Evolutionary conservation across 2,329 filamentous ascomycete species (phyloP).

Genomic region (Hysterium pulicare): DNA sequence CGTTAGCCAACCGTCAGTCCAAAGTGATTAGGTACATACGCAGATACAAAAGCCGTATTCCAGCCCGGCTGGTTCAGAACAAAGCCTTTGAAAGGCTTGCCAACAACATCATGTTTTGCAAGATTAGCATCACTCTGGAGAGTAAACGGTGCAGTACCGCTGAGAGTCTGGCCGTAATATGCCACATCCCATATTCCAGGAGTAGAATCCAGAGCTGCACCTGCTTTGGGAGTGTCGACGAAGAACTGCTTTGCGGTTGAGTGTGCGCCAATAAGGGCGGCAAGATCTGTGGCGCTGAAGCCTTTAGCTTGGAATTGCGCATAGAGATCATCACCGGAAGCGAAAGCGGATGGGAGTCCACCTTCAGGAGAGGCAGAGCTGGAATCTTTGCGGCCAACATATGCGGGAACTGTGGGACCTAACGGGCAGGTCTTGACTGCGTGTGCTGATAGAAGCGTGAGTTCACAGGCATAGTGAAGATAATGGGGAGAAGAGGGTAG

Average conservation of each 20-base stretch:
- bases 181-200: slow-evolving; percentile 50
- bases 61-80: slow-evolving; percentile 27
- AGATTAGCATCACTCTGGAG: slow-evolving; percentile 22
- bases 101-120: slow-evolving; percentile 25
- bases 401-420: slow-evolving; percentile 51
- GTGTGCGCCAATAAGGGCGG: slow-evolving; percentile 56
- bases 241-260: slow-evolving; percentile 48
- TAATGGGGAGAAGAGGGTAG: background rate
- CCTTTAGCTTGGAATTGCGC: slow-evolving; percentile 51
- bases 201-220: slow-evolving; percentile 47
- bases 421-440: slow-evolving; percentile 51
- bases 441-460: slow-evolving; percentile 25
- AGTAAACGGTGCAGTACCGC: slow-evolving; percentile 15
- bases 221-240: slow-evolving; percentile 39
- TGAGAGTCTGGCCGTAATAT: slow-evolving; percentile 45
- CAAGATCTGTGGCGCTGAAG: slow-evolving; percentile 49
- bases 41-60: slow-evolving; percentile 31
- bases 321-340: slow-evolving; percentile 43
- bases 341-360: slow-evolving; percentile 45
- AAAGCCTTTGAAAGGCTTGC: slow-evolving; percentile 14
- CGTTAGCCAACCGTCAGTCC: background rate
- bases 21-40: slow-evolving; percentile 16
- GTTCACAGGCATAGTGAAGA: background rate
- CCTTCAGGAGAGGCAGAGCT: slow-evolving; percentile 39
- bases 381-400: slow-evolving; percentile 49